Base-by-base conservation (phyloP, 768 basidiomycete species). In the Serendipita sp. region DNA sequence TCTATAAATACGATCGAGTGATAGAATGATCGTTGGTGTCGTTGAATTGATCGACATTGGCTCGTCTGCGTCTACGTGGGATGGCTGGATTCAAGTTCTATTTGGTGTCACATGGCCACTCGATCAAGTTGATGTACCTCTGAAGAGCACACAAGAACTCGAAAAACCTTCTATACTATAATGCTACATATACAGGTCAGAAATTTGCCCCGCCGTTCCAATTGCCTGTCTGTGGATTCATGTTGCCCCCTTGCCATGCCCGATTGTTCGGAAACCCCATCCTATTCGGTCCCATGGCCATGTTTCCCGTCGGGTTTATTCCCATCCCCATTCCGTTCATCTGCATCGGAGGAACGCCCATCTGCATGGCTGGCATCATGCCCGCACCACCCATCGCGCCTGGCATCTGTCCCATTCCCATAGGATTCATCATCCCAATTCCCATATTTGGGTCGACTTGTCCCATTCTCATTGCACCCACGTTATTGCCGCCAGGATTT, bases 11-110 rank as follows among this genome's bases (percentile, higher is more conserved):
- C 86, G 80, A 63, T 83, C 78, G 2, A 91, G 77, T 11, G 80
- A 79, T 8, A 91, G 80, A 67, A 86, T 83, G 69, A 91, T 86
- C 3, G 84, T 13, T 54, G 52, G 13, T 30, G 32, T 54, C 32
- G 13, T 46, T 46, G 45, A 18, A 46, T 13, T 46, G 45, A 46
- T 23, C 23, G 23, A 23, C 45, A 46, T 18, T 18, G 45, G 45
- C 18, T 46, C 1, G 23, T 23, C 23, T 23, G 1, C 23, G 23
- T 23, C 23, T 23, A 23, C 23, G 23, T 23, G 23, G 23, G 23
- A 23, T 23, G 23, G 23, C 23, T 23, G 23, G 1, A 23, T 23
- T 23, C 23, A 23, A 23, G 23, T 23, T 23, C 23, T 23, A 23
- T 23, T 23, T 23, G 23, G 23, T 1, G 23, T 23, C 23, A 23